Evolutionary conservation across 2,329 filamentous ascomycete genomes (phyloP), one percentile per base, ranked within the genome.

Genomic region (Trichoderma sp.): DNA sequence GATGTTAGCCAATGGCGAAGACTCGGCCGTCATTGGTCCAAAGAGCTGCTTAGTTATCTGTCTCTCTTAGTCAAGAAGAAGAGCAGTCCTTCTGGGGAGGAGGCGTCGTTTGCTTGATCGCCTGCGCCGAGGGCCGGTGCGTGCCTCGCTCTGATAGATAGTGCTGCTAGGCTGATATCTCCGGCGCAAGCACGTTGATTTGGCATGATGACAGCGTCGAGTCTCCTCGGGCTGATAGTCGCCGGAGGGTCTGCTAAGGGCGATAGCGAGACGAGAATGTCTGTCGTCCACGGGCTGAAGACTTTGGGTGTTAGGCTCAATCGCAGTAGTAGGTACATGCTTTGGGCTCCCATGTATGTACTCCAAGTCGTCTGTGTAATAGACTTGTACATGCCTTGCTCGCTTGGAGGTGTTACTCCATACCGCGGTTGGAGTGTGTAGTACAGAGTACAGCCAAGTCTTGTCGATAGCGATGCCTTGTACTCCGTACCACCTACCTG

Each of bases 261-360:
- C 55, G 55, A 57, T 35, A 57, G 52, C 52, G 49, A 65, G 59
- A 31, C 49, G n/a, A 27, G 62, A 65, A 14, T 56, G 49, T 21
- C 56, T 56, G 49, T 21, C 56, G 64, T 55, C 40, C 63, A 52
- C 35, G 55, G 63, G 56, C 64, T 67, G 40, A 56, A 33, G 8
- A 21, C 24, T 65, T 40, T 19, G 14, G 16, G 16, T 40, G 10
- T 43, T 65, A 43, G 62, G 62, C 62, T 64, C 62, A 21, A 31
- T 43, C 27, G 35, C 49, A 55, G 40, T 58, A 55, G 40, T 58
- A 66, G 35, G 63, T 16, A 66, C 53, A 58, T 53, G 31, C 49
- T 61, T 68, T 57, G 57, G 65, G 65, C 57, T 61, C 57, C 57
- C 43, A 68, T 61, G 64, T 68, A 43, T 68, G 67, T 64, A 64